Base-by-base conservation (phyloP, 495 filamentous ascomycete species). In the Beverwykella pulmonaria region DNA sequence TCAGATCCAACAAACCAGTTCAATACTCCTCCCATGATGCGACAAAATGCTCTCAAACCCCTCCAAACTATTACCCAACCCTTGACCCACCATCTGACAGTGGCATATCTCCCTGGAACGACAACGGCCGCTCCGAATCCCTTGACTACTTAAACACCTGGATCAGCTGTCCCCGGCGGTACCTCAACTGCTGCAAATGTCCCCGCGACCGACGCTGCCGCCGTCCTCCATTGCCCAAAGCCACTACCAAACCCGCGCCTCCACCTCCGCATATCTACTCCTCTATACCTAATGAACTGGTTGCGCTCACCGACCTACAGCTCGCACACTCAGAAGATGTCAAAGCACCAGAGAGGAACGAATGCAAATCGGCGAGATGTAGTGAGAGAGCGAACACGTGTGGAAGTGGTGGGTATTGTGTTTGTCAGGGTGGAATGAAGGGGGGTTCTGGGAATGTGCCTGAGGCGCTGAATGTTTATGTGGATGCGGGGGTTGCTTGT, bases 141-240 rank as follows among this genome's bases (percentile, higher is more conserved):
- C 53, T 34, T 12, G 34, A 39, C 53, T 6, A 29, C 44, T 22
- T 26, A 27, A 25, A 19, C 1, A 12, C 26, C n/a, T 50, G 58
- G 44, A 20, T 8, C 20, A 49, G 8, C 36, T 61, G 58, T n/a
- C 41, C 58, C 6, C 20, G 25, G 3, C 34, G 29, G n/a, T 59
- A 46, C 22, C 56, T 48, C 36, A 48, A 59, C 44, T 61, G 58
- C 34, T 34, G 46, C 9, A 61, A 49, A 61, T 50, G 58, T 26
- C 58, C 44, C 1, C 19, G 23, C 7, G 44, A 50, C 25, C 15
- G 1, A 20, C 12, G 58, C 1, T 61, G 44, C 29, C 41, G 44
- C 22, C 32, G 7, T 29, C 36, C 36, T 25, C 19, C 39, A 22
- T 8, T 8, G 4, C 2, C 32, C 2, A 39, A 34, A n/a, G 25